phyloP scores from a whole-genome alignment of 2,329 filamentous ascomycete genomes.

The Fonsecaea monophora region DNA sequence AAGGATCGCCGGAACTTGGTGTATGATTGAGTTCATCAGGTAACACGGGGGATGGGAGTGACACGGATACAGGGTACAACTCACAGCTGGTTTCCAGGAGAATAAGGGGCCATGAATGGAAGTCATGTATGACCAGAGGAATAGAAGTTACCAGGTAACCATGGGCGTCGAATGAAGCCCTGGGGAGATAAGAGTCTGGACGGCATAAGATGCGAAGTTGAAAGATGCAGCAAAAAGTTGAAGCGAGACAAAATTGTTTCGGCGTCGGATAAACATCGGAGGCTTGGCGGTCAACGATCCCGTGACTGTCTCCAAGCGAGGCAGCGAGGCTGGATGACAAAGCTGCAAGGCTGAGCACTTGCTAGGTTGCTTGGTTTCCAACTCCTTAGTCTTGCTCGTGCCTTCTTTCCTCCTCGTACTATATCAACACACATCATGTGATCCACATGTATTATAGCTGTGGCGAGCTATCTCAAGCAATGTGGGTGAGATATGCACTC shows the following conservation, averaged over 20 bases:
- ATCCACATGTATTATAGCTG: too few species aligned
- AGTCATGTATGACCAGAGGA: background rate
- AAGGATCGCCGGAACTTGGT: slow-evolving; percentile 60
- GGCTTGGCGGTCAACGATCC: background rate
- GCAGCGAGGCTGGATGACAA: background rate
- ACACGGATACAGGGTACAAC: background rate
- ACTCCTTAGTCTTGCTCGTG: too few species aligned
- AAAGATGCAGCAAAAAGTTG: slow-evolving; percentile 2
- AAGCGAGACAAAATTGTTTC: slow-evolving; percentile 3
- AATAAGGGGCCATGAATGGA: background rate
- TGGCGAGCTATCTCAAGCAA: too few species aligned
- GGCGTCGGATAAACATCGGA: background rate
- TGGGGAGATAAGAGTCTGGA: background rate
- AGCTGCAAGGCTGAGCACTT: background rate
- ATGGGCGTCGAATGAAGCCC: background rate
- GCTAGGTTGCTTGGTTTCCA: too few species aligned
- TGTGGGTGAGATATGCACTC: too few species aligned
- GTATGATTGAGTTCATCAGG: slow-evolving; percentile 53
- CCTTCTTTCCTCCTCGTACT: too few species aligned
- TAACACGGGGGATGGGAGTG: background rate
- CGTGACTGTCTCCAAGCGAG: background rate
- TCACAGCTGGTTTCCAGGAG: background rate
- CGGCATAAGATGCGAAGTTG: background rate
- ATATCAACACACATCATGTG: too few species aligned
- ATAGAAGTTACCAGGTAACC: background rate